phyloP scores from a whole-genome alignment of 2,329 filamentous ascomycete species.

The Cladosporium phlei region DNA sequence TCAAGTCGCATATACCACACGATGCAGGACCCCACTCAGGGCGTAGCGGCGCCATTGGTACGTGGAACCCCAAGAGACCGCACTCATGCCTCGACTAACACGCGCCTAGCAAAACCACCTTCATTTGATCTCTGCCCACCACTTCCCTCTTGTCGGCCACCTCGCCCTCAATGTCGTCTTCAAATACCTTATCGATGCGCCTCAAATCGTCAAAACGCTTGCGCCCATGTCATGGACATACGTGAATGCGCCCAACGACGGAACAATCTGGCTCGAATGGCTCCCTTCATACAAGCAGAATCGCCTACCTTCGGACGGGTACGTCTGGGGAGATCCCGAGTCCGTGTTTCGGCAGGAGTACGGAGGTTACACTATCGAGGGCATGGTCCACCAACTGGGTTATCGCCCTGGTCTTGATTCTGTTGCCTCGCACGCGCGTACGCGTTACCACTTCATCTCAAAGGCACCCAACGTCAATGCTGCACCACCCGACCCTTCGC shows the following conservation, averaged over 20 bases:
- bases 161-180: conserved; percentile 73
- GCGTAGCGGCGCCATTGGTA: conserved; percentile 44
- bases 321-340: conserved; percentile 83
- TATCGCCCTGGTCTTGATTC: conserved; percentile 70
- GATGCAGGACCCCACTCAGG: conserved; percentile 45
- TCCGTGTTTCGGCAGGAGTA: conserved; percentile 70
- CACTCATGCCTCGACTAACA: conserved; percentile 12
- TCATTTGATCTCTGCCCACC: conserved; percentile 78
- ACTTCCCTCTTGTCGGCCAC: conserved; percentile 68
- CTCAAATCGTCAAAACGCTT: conserved; percentile 76
- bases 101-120: conserved; percentile 70
- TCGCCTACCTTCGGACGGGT: conserved; percentile 85
- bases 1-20: background rate
- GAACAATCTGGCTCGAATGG: conserved; percentile 81
- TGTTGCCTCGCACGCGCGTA: conserved; percentile 69
- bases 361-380: conserved; percentile 73
- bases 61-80: conserved; percentile 12
- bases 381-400: conserved; percentile 76
- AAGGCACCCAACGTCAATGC: conserved; percentile 65
- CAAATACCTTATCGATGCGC: conserved; percentile 76
- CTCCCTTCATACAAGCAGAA: conserved; percentile 69
- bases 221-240: conserved; percentile 93
- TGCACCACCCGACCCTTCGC: conserved; percentile 68
- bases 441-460: conserved; percentile 79
- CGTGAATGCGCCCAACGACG: conserved; percentile 75